phyloP scores from a whole-genome alignment of 306 rosid species.

The Lathyrus sativus region DNA sequence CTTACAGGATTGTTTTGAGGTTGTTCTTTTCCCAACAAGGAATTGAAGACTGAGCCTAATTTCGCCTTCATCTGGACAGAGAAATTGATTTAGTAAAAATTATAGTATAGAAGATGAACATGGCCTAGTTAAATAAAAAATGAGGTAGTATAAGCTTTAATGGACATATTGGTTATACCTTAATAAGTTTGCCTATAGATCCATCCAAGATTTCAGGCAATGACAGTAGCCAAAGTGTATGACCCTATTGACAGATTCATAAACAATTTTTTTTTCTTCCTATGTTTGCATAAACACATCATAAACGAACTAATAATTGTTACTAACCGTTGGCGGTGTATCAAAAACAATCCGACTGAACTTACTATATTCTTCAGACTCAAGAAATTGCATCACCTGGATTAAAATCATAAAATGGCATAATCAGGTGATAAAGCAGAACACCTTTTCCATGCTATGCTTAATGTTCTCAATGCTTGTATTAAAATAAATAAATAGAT shows the following conservation, averaged over 20 bases:
- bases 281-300: background rate
- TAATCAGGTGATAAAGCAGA: constrained; percentile 31
- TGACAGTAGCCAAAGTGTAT: constrained; percentile 77
- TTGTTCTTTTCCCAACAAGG: constrained; percentile 76
- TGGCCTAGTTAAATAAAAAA: constrained; percentile 13
- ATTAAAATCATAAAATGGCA: constrained; percentile 42
- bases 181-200: constrained; percentile 72
- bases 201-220: constrained; percentile 85
- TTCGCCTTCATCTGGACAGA: constrained; percentile 41
- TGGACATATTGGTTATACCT: constrained; percentile 53
- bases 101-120: constrained; percentile 13
- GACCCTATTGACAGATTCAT: constrained; percentile 59
- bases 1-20: constrained; percentile 57
- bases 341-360: constrained; percentile 84
- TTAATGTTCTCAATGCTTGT: constrained; percentile 3
- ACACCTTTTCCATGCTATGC: constrained; percentile 10
- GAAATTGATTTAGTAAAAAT: constrained; percentile 29
- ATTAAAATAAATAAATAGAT: background rate
- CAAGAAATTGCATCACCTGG: constrained; percentile 89
- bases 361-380: constrained; percentile 69
- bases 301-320: constrained; percentile 6
- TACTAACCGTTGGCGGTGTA: constrained; percentile 81
- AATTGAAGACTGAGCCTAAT: constrained; percentile 58
- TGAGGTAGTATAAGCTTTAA: constrained; percentile 9
- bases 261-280: constrained; percentile 7